Percentiles rank a stretch among this genome's conserved stretches.
Conservation (phyloP, 2,329 filamentous ascomycete species). For the Amauroascus niger region DNA sequence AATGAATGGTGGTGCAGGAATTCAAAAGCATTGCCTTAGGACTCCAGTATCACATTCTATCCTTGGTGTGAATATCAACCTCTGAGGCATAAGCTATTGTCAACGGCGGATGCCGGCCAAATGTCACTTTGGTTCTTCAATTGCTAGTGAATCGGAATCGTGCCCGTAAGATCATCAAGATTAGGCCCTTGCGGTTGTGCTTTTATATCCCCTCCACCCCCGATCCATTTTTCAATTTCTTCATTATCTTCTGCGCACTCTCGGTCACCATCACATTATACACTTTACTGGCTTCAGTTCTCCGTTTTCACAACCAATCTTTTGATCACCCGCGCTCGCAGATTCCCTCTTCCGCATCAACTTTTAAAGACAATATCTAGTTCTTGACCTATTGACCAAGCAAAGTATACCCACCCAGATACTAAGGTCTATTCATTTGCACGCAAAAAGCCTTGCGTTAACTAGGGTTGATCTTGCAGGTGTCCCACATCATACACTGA, state of each 20-base stretch:
- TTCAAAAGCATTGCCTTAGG: background rate
- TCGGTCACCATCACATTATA: background rate
- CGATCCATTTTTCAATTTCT: conserved; percentile 1
- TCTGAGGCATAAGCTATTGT: background rate
- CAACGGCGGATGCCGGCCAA: background rate
- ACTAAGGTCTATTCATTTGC: too few relatives aligned
- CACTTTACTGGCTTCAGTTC: background rate
- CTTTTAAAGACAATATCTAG: too few relatives aligned
- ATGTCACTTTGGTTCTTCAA: conserved; percentile 1
- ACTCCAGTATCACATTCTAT: too few relatives aligned
- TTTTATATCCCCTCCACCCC: background rate
- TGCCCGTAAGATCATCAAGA: background rate
- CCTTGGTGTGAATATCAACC: too few relatives aligned
- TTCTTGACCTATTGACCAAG: too few relatives aligned
- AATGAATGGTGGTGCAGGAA: background rate
- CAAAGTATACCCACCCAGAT: too few relatives aligned
- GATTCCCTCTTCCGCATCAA: background rate
- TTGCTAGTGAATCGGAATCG: background rate
- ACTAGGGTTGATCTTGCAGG: too few relatives aligned
- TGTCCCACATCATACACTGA: too few relatives aligned
- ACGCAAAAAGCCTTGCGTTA: too few relatives aligned
- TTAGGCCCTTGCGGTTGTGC: background rate
- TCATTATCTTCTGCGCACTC: background rate
- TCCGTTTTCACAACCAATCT: background rate
- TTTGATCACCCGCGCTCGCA: background rate